Evolutionary conservation across 2,329 filamentous ascomycete species (phyloP).

Genomic region (Cryphonectria nitschkei): DNA sequence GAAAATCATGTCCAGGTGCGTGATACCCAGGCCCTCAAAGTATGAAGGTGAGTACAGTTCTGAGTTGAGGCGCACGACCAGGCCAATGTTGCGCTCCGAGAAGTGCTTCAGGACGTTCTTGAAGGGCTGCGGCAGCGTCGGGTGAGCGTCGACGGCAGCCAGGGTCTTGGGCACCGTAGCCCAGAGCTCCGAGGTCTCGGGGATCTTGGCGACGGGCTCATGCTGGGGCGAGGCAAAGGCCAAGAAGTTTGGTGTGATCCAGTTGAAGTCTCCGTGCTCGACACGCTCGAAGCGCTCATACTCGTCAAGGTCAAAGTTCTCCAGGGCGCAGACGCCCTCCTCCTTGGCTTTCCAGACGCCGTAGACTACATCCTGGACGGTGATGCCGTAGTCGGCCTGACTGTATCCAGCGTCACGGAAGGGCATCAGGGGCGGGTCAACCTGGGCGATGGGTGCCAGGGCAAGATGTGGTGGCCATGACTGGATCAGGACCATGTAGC

Average conservation of each 20-base stretch:
- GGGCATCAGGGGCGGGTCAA: conserved; percentile 97
- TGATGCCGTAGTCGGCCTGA: conserved; percentile 94
- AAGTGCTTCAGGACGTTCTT: conserved; percentile 96
- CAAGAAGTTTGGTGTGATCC: conserved; percentile 93
- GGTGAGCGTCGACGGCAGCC: conserved; percentile 70
- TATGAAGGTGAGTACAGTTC: conserved; percentile 96
- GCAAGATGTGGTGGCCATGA: conserved; percentile 96
- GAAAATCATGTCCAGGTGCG: conserved; percentile 99
- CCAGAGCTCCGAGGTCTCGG: conserved; percentile 73
- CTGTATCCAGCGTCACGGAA: conserved; percentile 98
- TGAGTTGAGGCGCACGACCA: conserved; percentile 94
- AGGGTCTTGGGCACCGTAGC: conserved; percentile 74
- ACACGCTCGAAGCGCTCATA: conserved; percentile 96
- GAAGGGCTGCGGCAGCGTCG: conserved; percentile 80
- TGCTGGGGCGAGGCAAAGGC: conserved; percentile 96
- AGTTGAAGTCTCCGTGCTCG: conserved; percentile 99
- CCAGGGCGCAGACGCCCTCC: conserved; percentile 85
- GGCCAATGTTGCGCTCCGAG: conserved; percentile 80
- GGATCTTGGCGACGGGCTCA: conserved; percentile 72
- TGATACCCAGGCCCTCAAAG: conserved; percentile 92
- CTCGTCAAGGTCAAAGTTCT: conserved; percentile 95
- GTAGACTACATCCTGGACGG: conserved; percentile 96
- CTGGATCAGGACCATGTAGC: conserved; percentile 99
- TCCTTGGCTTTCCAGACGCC: conserved; percentile 99
- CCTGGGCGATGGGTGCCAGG: conserved; percentile 91